Evolutionary conservation across 2,329 filamentous ascomycete species (phyloP).

Genomic region (Fusarium tanahbumbuense): DNA sequence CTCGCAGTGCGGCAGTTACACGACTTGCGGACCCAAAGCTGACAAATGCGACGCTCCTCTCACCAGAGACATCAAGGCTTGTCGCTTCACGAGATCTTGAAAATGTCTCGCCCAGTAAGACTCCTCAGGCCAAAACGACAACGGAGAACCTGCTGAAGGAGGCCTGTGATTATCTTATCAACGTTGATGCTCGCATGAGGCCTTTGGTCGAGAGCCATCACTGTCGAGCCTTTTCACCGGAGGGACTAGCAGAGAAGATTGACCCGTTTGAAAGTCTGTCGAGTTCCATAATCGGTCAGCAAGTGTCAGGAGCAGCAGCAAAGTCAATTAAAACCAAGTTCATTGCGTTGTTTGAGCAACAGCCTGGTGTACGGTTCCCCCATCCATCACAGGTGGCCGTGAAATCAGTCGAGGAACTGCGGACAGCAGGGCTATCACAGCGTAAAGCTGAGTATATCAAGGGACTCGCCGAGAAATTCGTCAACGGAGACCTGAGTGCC

Average conservation of each 20-base stretch:
- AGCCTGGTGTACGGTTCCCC: slow-evolving; percentile 69
- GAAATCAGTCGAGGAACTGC: slow-evolving; percentile 73
- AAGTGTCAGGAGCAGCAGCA: slow-evolving; percentile 93
- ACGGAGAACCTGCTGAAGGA: slow-evolving; percentile 79
- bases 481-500: slow-evolving; percentile 77
- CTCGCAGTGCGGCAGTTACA: slow-evolving; percentile 56
- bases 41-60: slow-evolving; percentile 78
- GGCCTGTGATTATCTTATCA: slow-evolving; percentile 79
- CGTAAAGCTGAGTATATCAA: slow-evolving; percentile 96
- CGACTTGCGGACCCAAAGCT: slow-evolving; percentile 71
- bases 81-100: slow-evolving; percentile 62
- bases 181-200: slow-evolving; percentile 77
- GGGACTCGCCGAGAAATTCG: slow-evolving; percentile 86
- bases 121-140: slow-evolving; percentile 58
- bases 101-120: slow-evolving; percentile 60
- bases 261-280: slow-evolving; percentile 88
- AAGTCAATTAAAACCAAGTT: slow-evolving; percentile 90
- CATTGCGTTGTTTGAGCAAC: slow-evolving; percentile 73
- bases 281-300: slow-evolving; percentile 93
- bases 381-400: slow-evolving; percentile 77
- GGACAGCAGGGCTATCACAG: slow-evolving; percentile 89
- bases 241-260: slow-evolving; percentile 83
- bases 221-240: slow-evolving; percentile 83
- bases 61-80: slow-evolving; percentile 74
- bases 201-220: slow-evolving; percentile 78